Evolutionary conservation across 768 basidiomycete species (phyloP).

Genomic region (Dioszegia crocea): DNA sequence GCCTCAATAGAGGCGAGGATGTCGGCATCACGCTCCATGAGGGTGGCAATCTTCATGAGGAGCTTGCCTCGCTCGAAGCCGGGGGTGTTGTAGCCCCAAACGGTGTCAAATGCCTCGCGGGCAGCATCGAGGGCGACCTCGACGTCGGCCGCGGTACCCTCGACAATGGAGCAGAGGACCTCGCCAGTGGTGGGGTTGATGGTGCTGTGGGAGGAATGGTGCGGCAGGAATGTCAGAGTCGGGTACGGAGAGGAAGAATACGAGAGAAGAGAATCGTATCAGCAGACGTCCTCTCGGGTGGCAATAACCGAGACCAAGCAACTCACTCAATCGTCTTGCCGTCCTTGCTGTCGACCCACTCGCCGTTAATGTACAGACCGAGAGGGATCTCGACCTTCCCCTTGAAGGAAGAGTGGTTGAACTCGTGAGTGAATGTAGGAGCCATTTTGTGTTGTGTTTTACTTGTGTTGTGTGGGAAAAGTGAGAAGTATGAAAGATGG

Average conservation of each 20-base stretch:
- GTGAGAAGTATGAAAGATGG: neutral
- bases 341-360: constrained; percentile 61
- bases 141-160: constrained; percentile 57
- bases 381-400: constrained; percentile 59
- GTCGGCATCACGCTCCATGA: constrained; percentile 79
- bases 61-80: constrained; percentile 66
- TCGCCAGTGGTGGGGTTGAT: constrained; percentile 51
- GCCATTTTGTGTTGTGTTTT: constrained; percentile 17
- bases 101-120: constrained; percentile 72
- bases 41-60: constrained; percentile 78
- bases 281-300: neutral
- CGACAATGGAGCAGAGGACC: constrained; percentile 39
- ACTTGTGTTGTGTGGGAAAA: neutral
- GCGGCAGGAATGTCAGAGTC: neutral
- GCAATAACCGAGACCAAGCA: neutral
- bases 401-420: constrained; percentile 44
- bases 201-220: constrained; percentile 24
- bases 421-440: constrained; percentile 42
- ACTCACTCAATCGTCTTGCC: constrained; percentile 47
- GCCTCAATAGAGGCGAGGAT: constrained; percentile 77
- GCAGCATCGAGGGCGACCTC: constrained; percentile 80
- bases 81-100: constrained; percentile 77
- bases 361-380: constrained; percentile 86
- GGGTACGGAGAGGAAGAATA: neutral
- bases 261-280: neutral